Percentiles rank a stretch among this genome's conserved stretches.
phyloP scores from a whole-genome alignment of 2,329 filamentous ascomycete species.

The Penicillium crustosum region DNA sequence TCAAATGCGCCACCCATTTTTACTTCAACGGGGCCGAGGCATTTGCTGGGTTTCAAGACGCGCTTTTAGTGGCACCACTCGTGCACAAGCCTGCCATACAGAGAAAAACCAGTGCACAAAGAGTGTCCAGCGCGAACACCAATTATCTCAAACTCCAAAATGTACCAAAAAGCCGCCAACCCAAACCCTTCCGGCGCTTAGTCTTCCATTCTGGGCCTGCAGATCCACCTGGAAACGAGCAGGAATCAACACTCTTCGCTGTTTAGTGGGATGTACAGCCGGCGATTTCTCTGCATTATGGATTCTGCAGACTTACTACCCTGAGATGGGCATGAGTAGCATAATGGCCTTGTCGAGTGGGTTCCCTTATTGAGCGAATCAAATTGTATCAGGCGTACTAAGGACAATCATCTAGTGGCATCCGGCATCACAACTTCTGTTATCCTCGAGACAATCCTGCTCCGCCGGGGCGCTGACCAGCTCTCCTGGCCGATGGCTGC shows the following conservation, averaged over 20 bases:
- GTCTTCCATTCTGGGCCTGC: slow-evolving; percentile 38
- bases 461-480: slow-evolving; percentile 50
- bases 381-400: neutral
- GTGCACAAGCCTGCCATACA: neutral
- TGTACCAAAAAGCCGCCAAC: neutral
- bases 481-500: slow-evolving; percentile 50
- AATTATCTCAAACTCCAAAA: neutral
- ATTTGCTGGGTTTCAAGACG: neutral
- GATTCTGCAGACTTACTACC: slow-evolving; percentile 52
- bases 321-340: slow-evolving; percentile 48
- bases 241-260: slow-evolving; percentile 56
- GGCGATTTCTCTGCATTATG: slow-evolving; percentile 61
- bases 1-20: neutral
- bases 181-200: neutral
- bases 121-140: neutral
- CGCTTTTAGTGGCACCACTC: neutral
- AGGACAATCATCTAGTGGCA: slow-evolving; percentile 44
- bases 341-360: slow-evolving; percentile 57
- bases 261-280: slow-evolving; percentile 55
- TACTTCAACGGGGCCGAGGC: neutral
- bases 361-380: slow-evolving; percentile 7
- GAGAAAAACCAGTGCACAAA: neutral
- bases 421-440: slow-evolving; percentile 55
- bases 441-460: slow-evolving; percentile 53
- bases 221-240: slow-evolving; percentile 51